Evolutionary conservation across 805 yeast species (phyloP).

Genomic region (Ogataea polymorpha): DNA sequence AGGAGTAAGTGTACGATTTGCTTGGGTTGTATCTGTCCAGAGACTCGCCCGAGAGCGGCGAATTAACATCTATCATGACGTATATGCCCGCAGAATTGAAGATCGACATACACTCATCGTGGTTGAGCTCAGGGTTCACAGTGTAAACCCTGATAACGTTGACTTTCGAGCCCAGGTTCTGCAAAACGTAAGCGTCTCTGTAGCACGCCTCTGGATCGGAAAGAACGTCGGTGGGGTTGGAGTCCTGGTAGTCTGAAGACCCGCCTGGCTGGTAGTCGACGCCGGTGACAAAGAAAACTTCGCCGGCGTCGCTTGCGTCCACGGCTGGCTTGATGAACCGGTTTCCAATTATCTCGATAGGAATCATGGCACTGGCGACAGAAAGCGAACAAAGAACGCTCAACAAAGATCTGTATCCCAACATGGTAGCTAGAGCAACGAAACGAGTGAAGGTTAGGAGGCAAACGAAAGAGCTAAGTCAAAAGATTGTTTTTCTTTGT

Average conservation of each 20-base stretch:
- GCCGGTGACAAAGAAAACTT: conserved; percentile 77
- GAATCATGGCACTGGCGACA: conserved; percentile 45
- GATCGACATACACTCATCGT: conserved; percentile 88
- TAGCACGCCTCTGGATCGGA: conserved; percentile 67
- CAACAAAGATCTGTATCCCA: background rate
- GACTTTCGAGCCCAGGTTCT: conserved; percentile 62
- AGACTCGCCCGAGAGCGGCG: conserved; percentile 64
- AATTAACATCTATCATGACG: conserved; percentile 79
- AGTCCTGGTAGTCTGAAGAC: conserved; percentile 54
- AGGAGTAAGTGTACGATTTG: conserved; percentile 65
- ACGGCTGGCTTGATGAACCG: conserved; percentile 56
- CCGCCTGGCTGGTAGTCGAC: conserved; percentile 96
- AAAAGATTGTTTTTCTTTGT: conserved; percentile 1
- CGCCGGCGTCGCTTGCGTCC: conserved; percentile 37
- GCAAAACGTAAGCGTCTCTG: conserved; percentile 76
- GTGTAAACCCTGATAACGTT: conserved; percentile 85
- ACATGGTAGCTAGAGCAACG: conserved; percentile 1
- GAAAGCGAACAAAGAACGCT: conserved; percentile 11
- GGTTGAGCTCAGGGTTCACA: conserved; percentile 77
- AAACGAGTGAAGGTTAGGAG: conserved; percentile 1
- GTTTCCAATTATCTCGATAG: conserved; percentile 52
- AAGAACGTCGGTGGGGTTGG: conserved; percentile 54
- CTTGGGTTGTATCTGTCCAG: conserved; percentile 69
- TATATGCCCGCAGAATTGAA: conserved; percentile 90
- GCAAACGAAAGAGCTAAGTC: background rate